Conservation (phyloP, 441 rosid species). For the Gossypium schwendimanii region DNA sequence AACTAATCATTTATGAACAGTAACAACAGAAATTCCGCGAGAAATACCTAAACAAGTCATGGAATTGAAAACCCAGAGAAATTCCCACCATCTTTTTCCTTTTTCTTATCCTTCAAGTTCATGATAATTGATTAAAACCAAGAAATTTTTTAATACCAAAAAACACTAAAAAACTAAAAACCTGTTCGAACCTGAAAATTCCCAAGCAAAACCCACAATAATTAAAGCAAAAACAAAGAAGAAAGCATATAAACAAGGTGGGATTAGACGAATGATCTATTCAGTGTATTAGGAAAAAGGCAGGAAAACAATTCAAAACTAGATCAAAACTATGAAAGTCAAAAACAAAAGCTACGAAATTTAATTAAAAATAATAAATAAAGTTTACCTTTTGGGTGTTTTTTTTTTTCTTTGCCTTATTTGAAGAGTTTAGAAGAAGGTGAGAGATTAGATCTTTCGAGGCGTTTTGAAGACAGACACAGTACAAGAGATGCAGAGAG, state of each 20-base stretch:
- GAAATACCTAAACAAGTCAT: neutral
- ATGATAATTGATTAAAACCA: neutral
- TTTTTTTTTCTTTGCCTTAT: neutral
- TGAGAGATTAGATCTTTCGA: neutral
- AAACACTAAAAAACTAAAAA: neutral
- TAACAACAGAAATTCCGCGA: neutral
- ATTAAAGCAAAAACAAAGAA: neutral
- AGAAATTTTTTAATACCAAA: neutral
- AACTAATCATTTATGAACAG: neutral
- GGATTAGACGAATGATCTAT: conserved; percentile 1
- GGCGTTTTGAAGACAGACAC: neutral
- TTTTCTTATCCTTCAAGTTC: neutral
- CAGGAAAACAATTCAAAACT: neutral
- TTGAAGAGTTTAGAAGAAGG: neutral
- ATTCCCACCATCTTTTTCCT: neutral
- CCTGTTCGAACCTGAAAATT: neutral
- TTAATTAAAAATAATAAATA: neutral
- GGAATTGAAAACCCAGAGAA: neutral
- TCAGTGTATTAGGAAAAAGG: neutral
- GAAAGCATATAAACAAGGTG: neutral
- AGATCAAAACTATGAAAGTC: neutral
- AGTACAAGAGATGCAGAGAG: neutral
- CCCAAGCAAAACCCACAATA: neutral
- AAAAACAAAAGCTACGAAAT: neutral
- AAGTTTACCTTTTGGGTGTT: neutral